A percentile compares a stretch with the other conserved stretches of the same genome.
Conservation (phyloP, 805 yeast genomes). For the Metschnikowia continentalis region DNA sequence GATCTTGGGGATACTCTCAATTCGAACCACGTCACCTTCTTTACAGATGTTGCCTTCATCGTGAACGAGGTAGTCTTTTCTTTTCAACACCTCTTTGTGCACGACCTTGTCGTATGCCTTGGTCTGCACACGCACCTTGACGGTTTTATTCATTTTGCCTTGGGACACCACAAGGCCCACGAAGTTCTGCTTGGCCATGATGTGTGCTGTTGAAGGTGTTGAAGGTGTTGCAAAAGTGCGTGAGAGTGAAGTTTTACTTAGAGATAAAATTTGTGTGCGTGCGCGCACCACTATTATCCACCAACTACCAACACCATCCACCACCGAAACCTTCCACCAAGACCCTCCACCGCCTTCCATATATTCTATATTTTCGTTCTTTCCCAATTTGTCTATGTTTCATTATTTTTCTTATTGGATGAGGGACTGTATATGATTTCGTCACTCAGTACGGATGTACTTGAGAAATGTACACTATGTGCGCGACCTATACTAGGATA, state of each 20-base stretch:
- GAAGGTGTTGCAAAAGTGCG: not conserved
- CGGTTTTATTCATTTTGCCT: slow-evolving; percentile 94
- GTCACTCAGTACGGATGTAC: too few species aligned
- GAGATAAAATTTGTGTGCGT: slow-evolving; percentile 2
- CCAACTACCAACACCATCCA: not conserved
- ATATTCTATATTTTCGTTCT: too few species aligned
- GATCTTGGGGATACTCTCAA: slow-evolving; percentile 82
- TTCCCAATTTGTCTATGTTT: too few species aligned
- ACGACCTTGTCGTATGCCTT: slow-evolving; percentile 66
- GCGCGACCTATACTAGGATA: too few species aligned
- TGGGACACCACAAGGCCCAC: slow-evolving; percentile 92
- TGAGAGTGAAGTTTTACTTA: not conserved
- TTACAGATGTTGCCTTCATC: slow-evolving; percentile 89
- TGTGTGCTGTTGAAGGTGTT: not conserved
- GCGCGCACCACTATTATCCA: slow-evolving; percentile 2
- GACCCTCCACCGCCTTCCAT: too few species aligned
- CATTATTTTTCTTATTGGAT: too few species aligned
- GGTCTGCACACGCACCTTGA: slow-evolving; percentile 83
- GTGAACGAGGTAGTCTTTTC: slow-evolving; percentile 86
- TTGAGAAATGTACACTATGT: too few species aligned
- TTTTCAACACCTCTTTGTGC: slow-evolving; percentile 69
- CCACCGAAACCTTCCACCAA: not conserved
- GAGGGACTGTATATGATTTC: too few species aligned
- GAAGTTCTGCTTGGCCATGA: slow-evolving; percentile 86
- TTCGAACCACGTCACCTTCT: slow-evolving; percentile 94